Evolutionary conservation across 1,139 yeast genomes (phyloP).

Genomic region (Pichia sp.): DNA sequence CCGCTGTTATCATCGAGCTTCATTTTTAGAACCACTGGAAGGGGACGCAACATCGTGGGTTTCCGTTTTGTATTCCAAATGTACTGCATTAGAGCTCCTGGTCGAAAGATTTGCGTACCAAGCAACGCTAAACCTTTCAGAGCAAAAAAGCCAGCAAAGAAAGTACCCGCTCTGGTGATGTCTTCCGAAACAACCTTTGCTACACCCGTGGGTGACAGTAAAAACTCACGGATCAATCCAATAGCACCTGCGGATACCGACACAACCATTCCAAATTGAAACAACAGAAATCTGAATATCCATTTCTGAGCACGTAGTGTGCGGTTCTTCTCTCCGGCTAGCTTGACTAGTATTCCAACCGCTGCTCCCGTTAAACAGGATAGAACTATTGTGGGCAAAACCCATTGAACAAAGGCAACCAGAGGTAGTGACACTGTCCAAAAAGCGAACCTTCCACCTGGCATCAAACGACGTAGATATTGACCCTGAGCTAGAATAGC

Average conservation of each 20-base stretch:
- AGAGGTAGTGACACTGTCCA: constrained; percentile 36
- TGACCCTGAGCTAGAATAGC: constrained; percentile 55
- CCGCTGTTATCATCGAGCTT: no score
- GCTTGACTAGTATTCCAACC: constrained; percentile 34
- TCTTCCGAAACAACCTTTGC: constrained; percentile 67
- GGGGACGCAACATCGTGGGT: no score
- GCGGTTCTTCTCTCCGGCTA: neutral
- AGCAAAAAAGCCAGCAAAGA: constrained; percentile 66
- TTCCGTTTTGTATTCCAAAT: neutral
- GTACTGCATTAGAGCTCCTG: neutral
- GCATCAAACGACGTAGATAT: neutral
- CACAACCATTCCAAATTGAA: constrained; percentile 77
- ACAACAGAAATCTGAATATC: constrained; percentile 64
- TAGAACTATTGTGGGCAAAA: constrained; percentile 55
- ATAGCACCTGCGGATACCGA: constrained; percentile 77
- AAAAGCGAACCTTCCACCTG: neutral
- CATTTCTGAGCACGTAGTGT: constrained; percentile 45
- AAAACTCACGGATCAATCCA: constrained; percentile 52
- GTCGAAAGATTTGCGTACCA: constrained; percentile 53
- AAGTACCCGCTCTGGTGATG: constrained; percentile 73
- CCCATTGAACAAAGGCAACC: constrained; percentile 45
- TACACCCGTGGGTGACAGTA: constrained; percentile 65
- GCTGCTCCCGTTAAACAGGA: constrained; percentile 51
- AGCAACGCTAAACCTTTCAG: constrained; percentile 66
- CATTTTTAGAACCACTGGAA: no score